A percentile compares a stretch with the other conserved stretches of the same genome.
Conservation (phyloP, 2,329 filamentous ascomycete species). For the Claviceps monticola region DNA sequence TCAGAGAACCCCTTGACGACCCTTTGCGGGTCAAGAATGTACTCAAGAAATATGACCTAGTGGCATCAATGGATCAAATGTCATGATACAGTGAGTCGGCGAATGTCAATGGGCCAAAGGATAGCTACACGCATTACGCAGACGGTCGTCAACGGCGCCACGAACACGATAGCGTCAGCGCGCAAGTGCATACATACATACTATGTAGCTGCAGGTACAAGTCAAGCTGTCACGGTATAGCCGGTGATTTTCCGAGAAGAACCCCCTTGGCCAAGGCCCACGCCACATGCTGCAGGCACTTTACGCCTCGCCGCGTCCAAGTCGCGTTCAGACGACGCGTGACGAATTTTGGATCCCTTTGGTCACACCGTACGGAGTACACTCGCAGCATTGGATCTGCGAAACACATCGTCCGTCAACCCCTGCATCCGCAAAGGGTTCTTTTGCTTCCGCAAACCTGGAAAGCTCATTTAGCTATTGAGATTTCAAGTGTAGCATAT, state of each 20-base stretch:
- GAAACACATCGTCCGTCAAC: no score
- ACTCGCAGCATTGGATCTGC: no score
- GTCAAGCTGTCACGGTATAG: not conserved
- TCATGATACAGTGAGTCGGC: not conserved
- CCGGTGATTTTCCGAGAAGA: not conserved
- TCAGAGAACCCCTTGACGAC: not conserved
- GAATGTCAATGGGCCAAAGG: not conserved
- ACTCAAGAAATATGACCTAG: not conserved
- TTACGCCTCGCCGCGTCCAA: not conserved
- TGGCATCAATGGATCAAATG: not conserved
- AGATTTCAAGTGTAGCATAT: not conserved
- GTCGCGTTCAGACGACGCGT: not conserved
- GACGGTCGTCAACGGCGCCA: not conserved
- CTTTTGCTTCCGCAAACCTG: no score
- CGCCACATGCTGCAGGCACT: slow-evolving; percentile 12
- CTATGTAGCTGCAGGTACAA: not conserved
- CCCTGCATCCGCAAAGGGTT: not conserved
- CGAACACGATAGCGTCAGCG: slow-evolving; percentile 6
- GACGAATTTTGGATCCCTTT: no score
- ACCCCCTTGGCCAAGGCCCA: no score
- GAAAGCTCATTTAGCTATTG: not conserved
- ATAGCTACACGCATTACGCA: not conserved
- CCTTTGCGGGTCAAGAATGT: not conserved
- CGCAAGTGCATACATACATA: not conserved
- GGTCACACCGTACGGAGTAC: no score